These are phyloP conservation scores for Aspergillus novofumigatus DNA, from an alignment of 2,329 filamentous ascomycete genomes.

Conservation along the genomic window DNA sequence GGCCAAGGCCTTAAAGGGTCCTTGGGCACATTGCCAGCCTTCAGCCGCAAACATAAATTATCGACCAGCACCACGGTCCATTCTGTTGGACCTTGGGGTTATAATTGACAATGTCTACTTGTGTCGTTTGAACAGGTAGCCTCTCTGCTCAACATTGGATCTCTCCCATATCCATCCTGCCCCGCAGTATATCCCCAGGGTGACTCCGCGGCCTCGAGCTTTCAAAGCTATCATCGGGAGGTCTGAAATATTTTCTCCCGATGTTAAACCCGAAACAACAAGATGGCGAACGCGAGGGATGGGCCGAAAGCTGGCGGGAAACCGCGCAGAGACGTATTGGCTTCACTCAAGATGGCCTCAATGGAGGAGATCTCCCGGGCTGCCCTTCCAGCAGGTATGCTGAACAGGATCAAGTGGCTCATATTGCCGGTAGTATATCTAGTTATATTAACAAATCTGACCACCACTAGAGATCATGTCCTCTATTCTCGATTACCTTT, in stretches of 20 bases:
- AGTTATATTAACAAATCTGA: conserved; percentile 18
- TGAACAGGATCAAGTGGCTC: not conserved
- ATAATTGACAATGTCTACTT: not conserved
- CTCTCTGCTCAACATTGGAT: not conserved
- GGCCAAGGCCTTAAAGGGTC: not conserved
- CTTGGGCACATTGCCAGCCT: not conserved
- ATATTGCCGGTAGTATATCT: not conserved
- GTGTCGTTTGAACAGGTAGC: not conserved
- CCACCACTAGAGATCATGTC: conserved; percentile 70
- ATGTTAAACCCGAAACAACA: conserved; percentile 24
- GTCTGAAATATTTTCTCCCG: conserved; percentile 11
- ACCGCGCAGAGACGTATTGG: conserved; percentile 57
- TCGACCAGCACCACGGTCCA: not conserved
- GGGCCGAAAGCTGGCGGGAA: conserved; percentile 29
- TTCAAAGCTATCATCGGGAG: conserved; percentile 2
- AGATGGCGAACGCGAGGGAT: conserved; percentile 50
- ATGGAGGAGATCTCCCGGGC: conserved; percentile 71
- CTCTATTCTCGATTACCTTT: conserved; percentile 82
- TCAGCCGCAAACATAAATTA: not conserved
- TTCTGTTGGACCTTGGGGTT: not conserved
- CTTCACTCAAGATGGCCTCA: conserved; percentile 72
- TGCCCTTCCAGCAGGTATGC: conserved; percentile 72
- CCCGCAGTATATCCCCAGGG: not conserved
- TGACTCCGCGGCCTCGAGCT: not conserved
- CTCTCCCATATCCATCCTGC: not conserved